Evolutionary conservation across 139 green algal species (phyloP), one percentile per base, ranked within the genome.

Genomic region (Coelastrella sp.): DNA sequence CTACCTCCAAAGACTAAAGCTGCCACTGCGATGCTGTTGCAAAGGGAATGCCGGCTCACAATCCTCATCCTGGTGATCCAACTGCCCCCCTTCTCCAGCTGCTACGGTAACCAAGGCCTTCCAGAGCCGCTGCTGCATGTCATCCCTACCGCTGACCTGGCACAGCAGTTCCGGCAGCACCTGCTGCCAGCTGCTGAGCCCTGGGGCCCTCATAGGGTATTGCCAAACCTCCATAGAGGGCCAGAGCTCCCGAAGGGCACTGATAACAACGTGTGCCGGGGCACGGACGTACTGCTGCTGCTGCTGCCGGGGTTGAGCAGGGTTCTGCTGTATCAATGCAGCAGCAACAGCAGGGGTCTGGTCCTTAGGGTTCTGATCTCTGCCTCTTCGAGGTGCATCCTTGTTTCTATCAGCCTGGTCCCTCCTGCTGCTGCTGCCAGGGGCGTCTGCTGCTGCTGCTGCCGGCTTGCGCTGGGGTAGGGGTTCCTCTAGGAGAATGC

Each of bases 221-320:
- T 86, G 87, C 87, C 87, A 91, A n/a, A 91, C 77, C 77, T 91
- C 87, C 10, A 86, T 22, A 4, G 17, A 22, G 22, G 77, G 87
- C 87, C 87, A 91, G 61, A 86, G 47, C 32, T 85, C 65, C 22
- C 76, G 14, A 32, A 91, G 54, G 2, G 87, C 87, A 60, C 87
- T 74, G 32, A 91, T 68, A 5, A 91, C 87, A 7, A 85, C 87
- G 19, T 91, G 77, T 17, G 77, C 87, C 13, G 87, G 54, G 2
- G 87, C 87, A 58, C 87, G 87, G 16, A 78, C 76, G 32, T 90
- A 90, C 85, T 90, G 85, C 85, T 73, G 66, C 66, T 65, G 6
- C 80, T 86, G 58, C 47, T 11, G 56, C 78, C 68, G 54, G 32
- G 32, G 32, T 47, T 47, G 32, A 47, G 32, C 32, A 47, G 32